These are phyloP conservation scores for Quercus engelmannii DNA, from an alignment of 306 rosid species.

Conservation along the genomic window DNA sequence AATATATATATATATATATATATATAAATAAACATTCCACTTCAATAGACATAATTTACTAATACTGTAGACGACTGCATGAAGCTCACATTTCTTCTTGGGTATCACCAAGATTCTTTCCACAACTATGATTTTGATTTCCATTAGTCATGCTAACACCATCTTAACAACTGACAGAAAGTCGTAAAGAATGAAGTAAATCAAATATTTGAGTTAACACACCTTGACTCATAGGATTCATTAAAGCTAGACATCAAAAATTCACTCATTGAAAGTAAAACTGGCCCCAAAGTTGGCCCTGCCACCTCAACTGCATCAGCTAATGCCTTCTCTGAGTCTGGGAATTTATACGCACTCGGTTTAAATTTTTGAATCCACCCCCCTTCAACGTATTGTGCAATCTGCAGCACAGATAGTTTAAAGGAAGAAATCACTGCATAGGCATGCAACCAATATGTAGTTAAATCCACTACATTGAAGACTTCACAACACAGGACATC, in stretches of 20 bases:
- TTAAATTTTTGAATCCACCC: slow-evolving; percentile 75
- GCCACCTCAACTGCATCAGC: slow-evolving; percentile 82
- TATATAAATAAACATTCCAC: not conserved
- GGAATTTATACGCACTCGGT: slow-evolving; percentile 65
- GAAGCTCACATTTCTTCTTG: not conserved
- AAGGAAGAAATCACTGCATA: slow-evolving; percentile 1
- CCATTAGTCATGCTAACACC: not conserved
- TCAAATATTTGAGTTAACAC: slow-evolving; percentile 22
- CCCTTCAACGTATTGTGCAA: slow-evolving; percentile 61
- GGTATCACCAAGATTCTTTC: not conserved
- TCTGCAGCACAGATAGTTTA: slow-evolving; percentile 47
- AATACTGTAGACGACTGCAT: not conserved
- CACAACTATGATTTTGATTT: slow-evolving; percentile 10
- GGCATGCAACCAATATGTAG: slow-evolving; percentile 11
- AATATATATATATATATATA: not conserved
- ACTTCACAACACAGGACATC: not conserved
- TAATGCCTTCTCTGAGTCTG: slow-evolving; percentile 68
- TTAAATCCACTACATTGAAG: not conserved
- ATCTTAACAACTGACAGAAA: slow-evolving; percentile 6
- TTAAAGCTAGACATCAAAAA: slow-evolving; percentile 97
- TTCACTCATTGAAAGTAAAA: slow-evolving; percentile 85
- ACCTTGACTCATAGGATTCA: slow-evolving; percentile 97
- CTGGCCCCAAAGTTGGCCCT: slow-evolving; percentile 82
- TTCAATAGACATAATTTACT: not conserved
- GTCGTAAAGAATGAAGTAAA: slow-evolving; percentile 7